Evolutionary conservation across 176 grass and related monocot species (phyloP), one percentile per base, ranked within the genome.

Genomic region (Oryza brachyantha): DNA sequence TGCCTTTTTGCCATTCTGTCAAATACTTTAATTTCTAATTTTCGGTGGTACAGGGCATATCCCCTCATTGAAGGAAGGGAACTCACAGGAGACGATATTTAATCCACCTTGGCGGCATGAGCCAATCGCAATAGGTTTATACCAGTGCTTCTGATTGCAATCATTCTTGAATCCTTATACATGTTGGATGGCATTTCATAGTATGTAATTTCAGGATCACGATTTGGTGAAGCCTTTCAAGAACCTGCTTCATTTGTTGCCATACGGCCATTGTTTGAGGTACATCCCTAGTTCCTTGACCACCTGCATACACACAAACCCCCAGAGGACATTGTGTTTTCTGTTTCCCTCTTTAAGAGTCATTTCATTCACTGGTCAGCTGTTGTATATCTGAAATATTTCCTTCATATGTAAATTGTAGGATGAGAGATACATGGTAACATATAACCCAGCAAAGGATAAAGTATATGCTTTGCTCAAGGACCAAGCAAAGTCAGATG

Each of bases 401-500:
- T 78, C 48, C 7, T 25, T 17, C 35, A 54, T 73, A 54, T 73
- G 45, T n/a, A 73, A 57, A 19, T 79, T 80, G 36, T 73, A 99
- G 96, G 91, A 87, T 38, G 96, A 99, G 75, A 91, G 90, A 86
- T 99, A 99, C 73, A 91, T 99, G 35, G 90, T 99, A 29, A 99
- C 90, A 31, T 99, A 99, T 82, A 99, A 99, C 62, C 92, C 87
- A 48, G 79, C 88, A 52, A 99, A 99, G 80, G 96, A 96, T 96
- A 99, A 99, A 78, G 93, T 96, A 34, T 99, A 91, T 89, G 92
- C 96, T 76, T 89, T 99, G 79, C 88, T 99, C 76, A 99, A 99
- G 90, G 96, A 96, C 77, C 96, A 96, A 86, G 96, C 96, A 85
- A 99, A 99, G 81, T 76, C 90, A 38, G 96, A 99, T 45, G 96